Percentiles rank a stretch among this genome's conserved stretches.
phyloP scores from a whole-genome alignment of 495 filamentous ascomycete species.

The Penicillium psychrofluorescens region DNA sequence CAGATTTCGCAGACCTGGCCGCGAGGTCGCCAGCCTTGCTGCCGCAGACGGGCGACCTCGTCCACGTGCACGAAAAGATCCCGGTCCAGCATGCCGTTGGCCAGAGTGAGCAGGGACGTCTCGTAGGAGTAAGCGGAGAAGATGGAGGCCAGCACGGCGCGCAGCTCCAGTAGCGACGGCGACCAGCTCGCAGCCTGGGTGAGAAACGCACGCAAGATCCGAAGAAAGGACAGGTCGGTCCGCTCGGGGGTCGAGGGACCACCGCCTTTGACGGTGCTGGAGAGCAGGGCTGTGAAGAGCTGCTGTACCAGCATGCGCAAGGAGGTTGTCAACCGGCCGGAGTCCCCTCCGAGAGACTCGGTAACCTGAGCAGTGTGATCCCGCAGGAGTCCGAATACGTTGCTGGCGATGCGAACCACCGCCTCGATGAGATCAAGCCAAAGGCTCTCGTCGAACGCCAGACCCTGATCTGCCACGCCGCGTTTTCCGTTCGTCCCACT shows the following conservation, averaged over 20 bases:
- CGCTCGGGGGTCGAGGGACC: constrained; percentile 27
- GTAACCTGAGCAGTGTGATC: constrained; percentile 10
- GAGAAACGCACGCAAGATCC: constrained; percentile 86
- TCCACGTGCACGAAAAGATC: constrained; percentile 83
- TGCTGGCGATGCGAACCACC: constrained; percentile 72
- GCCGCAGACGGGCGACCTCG: constrained; percentile 65
- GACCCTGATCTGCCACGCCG: constrained; percentile 43
- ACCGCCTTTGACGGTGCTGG: constrained; percentile 45
- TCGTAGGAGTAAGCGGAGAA: constrained; percentile 96
- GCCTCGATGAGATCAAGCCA: constrained; percentile 90
- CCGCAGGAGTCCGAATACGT: constrained; percentile 36
- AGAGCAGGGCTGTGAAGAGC: constrained; percentile 81
- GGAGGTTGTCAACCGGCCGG: constrained; percentile 46
- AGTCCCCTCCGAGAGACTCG: constrained; percentile 10
- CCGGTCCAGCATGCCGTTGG: constrained; percentile 80
- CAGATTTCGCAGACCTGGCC: constrained; percentile 86
- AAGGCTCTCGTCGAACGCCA: constrained; percentile 71
- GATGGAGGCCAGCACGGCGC: constrained; percentile 75
- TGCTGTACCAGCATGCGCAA: constrained; percentile 80
- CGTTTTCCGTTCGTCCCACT: constrained; percentile 29
- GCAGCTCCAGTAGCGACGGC: constrained; percentile 79
- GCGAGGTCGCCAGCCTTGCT: constrained; percentile 81
- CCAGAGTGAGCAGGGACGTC: constrained; percentile 73
- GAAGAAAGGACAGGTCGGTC: constrained; percentile 72
- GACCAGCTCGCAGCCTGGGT: constrained; percentile 71